Evolutionary conservation across 2,329 filamentous ascomycete species (phyloP).

Genomic region (Hypoxylon sp.): DNA sequence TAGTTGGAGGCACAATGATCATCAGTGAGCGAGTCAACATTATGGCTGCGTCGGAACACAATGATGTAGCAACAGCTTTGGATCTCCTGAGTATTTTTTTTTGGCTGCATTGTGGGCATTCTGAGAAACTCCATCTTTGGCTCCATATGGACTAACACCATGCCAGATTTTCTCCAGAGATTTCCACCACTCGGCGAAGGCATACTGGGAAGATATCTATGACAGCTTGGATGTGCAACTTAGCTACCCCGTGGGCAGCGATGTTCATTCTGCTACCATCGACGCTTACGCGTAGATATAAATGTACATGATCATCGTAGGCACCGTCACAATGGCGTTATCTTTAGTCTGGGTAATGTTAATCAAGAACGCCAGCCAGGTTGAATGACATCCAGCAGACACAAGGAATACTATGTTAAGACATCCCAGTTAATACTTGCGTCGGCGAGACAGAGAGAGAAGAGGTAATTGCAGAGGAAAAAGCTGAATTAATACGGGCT

Average conservation of each 20-base stretch:
- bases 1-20: not conserved
- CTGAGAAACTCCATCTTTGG: not conserved
- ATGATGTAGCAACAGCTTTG: not conserved
- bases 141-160: not conserved
- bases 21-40: not conserved
- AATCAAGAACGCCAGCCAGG: not conserved
- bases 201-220: not conserved
- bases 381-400: not conserved
- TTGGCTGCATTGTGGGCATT: not conserved
- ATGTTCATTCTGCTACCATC: not conserved
- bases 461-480: not conserved
- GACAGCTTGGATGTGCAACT: not conserved
- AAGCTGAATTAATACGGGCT: not conserved
- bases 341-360: not conserved
- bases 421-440: not conserved
- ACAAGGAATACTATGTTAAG: not conserved
- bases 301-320: not conserved
- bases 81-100: not conserved
- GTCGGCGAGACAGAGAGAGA: not conserved
- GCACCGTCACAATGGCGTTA: not conserved
- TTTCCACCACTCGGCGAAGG: not conserved
- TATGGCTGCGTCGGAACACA: not conserved
- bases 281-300: not conserved
- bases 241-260: too few relatives aligned
- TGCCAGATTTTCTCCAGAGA: not conserved